Base-by-base conservation (phyloP, 345 rosid species). In the Rhodomyrtus tomentosa region DNA sequence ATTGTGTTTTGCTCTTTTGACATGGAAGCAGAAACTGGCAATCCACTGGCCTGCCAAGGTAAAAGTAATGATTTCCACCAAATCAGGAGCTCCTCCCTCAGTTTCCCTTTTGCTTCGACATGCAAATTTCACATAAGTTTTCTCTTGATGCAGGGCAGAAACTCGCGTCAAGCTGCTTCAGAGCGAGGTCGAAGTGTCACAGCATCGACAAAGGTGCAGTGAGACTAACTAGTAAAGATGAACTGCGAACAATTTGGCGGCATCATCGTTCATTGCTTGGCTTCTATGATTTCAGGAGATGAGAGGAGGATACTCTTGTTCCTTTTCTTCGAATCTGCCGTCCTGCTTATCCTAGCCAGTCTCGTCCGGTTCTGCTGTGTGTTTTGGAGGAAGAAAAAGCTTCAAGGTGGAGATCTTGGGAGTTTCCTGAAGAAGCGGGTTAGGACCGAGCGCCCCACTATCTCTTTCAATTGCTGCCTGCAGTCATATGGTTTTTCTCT, bases 371-470 rank as follows among this genome's bases (percentile, higher is more conserved):
- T 95, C 87, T 95, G 98, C 88, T 93, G 93, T 83, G 82, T 91
- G 84, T 96, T 96, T 84, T 95, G 99, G 99, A 92, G 88, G 91
- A 95, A 96, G 86, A 93, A 90, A 89, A 94, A 96, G 93, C 92
- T 95, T 29, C 93, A 90, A 84, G 91, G 88, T 62, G 92, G 89
- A 83, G 90, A 84, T 59, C 88, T 96, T 50, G 93, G 93, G 88
- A 88, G 72, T 79, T 96, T 96, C 85, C 89, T 96, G 13, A 92
- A 92, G 59, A 93, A 93, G 83, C 89, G 98, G 87, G 98, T 96
- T 86, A 88, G 92, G 38, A 49, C 36, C 52, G 6, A 29, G 40
- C 81, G 12, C 80, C 74, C 54, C 59, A 1, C 22, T 51, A 38
- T 6, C 21, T 45, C 52, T 53, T 55, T 32, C 58, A 51, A 49